Evolutionary conservation across 1,284 basidiomycete genomes (phyloP), one percentile per base, ranked within the genome.

Genomic region (Puccinia novopanici): DNA sequence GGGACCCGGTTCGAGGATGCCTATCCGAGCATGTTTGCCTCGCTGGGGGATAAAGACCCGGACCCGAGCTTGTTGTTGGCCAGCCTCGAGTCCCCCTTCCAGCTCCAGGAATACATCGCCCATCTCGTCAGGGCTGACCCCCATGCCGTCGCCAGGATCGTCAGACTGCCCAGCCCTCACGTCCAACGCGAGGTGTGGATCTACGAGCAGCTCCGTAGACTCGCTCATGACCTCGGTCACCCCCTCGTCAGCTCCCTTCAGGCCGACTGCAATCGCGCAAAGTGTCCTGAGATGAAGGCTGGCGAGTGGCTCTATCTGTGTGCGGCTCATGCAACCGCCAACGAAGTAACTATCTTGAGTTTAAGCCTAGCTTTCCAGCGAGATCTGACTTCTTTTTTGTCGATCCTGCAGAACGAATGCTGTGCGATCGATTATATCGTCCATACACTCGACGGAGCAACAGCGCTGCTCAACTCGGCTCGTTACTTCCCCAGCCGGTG

Each of bases 381-480:
- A n/a, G n/a, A n/a, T n/a, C n/a, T n/a, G n/a, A n/a, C n/a, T n/a
- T n/a, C n/a, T n/a, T n/a, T n/a, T n/a, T n/a, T n/a, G n/a, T n/a
- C n/a, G n/a, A n/a, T n/a, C n/a, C n/a, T n/a, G n/a, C n/a, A 82
- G 82, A 81, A 92, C 90, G 92, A 94, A 90, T 99, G 96, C 87
- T 95, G 93, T 85, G 96, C 95, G 0, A 96, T 98, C 80, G 95
- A 98, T 88, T 98, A 98, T 86, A 97, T 96, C 82, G 88, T 95
- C 10, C 96, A 98, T 86, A 96, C 95, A 0, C 88, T 97, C 17
- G 95, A 98, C 87, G 94, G 92, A 82, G 94, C 95, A 6, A 94
- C 94, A 0, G 93, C 93, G 0, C 89, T 97, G n/a, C 89, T 98
- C 75, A 95, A 95, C 86, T 95, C 93, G 2, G 91, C 94, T 3